phyloP scores from a whole-genome alignment of 345 rosid species.

The Mangifera indica region DNA sequence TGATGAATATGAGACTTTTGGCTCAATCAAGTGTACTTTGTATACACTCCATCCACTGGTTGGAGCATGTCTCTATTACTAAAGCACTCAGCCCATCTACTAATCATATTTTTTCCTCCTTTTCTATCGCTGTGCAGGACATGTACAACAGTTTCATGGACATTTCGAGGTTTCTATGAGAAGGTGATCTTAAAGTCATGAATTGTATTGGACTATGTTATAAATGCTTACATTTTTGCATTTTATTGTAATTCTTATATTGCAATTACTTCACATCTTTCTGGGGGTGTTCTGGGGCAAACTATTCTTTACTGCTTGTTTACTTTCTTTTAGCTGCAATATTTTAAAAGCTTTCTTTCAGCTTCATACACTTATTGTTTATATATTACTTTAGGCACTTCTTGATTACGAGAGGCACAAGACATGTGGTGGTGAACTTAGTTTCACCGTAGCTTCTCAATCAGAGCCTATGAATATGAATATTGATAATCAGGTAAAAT shows the following conservation, averaged over 20 bases:
- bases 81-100: background rate
- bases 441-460: constrained; percentile 45
- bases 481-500: constrained; percentile 62
- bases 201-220: background rate
- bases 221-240: background rate
- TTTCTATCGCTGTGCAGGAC: constrained; percentile 44
- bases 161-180: constrained; percentile 74
- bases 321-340: background rate
- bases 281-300: background rate
- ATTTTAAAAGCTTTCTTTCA: background rate
- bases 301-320: background rate
- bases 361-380: background rate
- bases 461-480: constrained; percentile 45
- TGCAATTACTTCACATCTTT: background rate
- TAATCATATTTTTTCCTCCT: constrained; percentile 2
- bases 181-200: constrained; percentile 43
- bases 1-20: background rate
- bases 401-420: constrained; percentile 89
- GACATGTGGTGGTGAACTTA: constrained; percentile 58
- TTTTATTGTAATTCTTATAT: background rate
- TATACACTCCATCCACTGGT: background rate
- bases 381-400: constrained; percentile 54
- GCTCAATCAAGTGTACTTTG: background rate
- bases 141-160: constrained; percentile 79
- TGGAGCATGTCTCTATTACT: background rate